Percentiles rank a stretch among this genome's conserved stretches.
phyloP scores from a whole-genome alignment of 805 yeast genomes.

The Candida pini region DNA sequence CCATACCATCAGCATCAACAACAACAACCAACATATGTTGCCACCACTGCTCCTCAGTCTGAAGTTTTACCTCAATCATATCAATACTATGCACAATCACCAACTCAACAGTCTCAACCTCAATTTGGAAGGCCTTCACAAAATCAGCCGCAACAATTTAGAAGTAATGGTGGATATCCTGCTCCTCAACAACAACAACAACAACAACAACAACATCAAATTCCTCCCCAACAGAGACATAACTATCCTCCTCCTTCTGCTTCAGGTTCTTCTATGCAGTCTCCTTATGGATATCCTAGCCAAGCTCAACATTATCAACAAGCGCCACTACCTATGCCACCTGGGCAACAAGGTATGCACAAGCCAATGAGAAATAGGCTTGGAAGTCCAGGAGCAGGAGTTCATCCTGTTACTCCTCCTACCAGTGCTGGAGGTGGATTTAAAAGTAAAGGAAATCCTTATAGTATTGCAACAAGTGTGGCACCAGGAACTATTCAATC shows the following conservation, averaged over 20 bases:
- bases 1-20: constrained; percentile 3
- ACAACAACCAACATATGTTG: constrained; percentile 1
- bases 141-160: constrained; percentile 4
- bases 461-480: constrained; percentile 18
- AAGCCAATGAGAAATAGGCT: too few species aligned
- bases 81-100: constrained; percentile 4
- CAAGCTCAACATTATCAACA: constrained; percentile 11
- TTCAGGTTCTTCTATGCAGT: constrained; percentile 6
- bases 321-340: background rate
- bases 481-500: constrained; percentile 8
- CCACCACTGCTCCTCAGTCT: background rate
- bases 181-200: constrained; percentile 12
- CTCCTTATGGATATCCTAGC: constrained; percentile 6
- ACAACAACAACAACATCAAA: constrained; percentile 12
- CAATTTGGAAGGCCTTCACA: constrained; percentile 13
- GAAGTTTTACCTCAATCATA: constrained; percentile 5
- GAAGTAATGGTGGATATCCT: too few species aligned
- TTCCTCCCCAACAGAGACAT: constrained; percentile 2
- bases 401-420: background rate
- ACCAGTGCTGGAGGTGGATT: constrained; percentile 1
- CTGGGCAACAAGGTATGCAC: constrained; percentile 5
- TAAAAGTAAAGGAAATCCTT: constrained; percentile 9
- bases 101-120: constrained; percentile 7
- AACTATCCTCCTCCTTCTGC: constrained; percentile 6
- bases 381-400: background rate